Percentiles rank a stretch among this genome's conserved stretches.
phyloP scores from a whole-genome alignment of 2,329 filamentous ascomycete species.

The Aspergillus viridinutans region DNA sequence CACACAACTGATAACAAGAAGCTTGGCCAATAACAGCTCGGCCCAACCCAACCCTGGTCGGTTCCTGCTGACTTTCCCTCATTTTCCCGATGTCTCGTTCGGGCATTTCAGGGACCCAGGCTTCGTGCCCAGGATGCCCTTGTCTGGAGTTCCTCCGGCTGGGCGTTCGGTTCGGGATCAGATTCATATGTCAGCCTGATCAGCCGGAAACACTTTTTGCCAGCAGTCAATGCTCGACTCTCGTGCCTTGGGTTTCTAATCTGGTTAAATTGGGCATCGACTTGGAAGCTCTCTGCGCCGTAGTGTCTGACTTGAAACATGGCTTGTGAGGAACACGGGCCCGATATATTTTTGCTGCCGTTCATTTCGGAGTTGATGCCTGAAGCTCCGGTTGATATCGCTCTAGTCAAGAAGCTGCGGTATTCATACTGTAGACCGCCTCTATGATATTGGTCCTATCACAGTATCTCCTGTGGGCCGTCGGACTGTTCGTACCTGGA shows the following conservation, averaged over 20 bases:
- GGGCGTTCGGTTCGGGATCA: not conserved
- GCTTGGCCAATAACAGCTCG: slow-evolving; percentile 10
- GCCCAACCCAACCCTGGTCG: not conserved
- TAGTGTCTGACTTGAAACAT: not conserved
- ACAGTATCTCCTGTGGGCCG: no score
- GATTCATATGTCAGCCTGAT: not conserved
- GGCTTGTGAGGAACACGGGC: not conserved
- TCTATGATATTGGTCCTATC: no score
- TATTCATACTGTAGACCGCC: no score
- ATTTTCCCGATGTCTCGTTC: slow-evolving; percentile 8
- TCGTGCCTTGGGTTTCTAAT: not conserved
- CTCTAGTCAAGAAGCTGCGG: not conserved
- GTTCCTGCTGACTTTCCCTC: slow-evolving; percentile 2
- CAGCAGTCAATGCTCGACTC: not conserved
- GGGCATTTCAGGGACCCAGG: slow-evolving; percentile 4
- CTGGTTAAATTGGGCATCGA: not conserved
- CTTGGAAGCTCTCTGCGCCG: not conserved
- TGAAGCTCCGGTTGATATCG: not conserved
- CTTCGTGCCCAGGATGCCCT: not conserved
- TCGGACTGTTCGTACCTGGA: not conserved
- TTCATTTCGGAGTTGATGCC: not conserved
- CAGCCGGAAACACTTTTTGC: no score
- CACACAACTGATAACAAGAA: slow-evolving; percentile 15
- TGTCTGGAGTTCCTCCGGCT: not conserved
- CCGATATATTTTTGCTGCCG: not conserved